Conservation (phyloP, 208 protist genomes). For the Trypanosoma caninum region DNA sequence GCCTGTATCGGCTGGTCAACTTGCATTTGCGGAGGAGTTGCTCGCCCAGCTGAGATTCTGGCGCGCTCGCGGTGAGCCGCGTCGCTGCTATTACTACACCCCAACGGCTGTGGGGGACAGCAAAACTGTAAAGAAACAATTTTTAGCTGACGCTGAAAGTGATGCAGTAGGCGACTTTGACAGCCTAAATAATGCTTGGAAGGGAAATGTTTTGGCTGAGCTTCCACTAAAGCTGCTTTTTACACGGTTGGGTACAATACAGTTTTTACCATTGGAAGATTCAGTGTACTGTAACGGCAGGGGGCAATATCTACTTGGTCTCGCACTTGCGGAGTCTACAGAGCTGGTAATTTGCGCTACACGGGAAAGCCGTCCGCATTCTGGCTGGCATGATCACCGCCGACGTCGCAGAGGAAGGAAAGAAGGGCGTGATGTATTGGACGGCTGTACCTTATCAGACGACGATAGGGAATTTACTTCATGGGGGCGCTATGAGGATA, state of each 20-base stretch:
- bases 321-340: conserved; percentile 42
- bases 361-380: conserved; percentile 57
- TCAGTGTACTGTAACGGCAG: conserved; percentile 2
- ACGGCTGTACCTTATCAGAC: conserved; percentile 20
- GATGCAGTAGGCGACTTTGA: neutral
- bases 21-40: conserved; percentile 62
- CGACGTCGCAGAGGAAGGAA: neutral
- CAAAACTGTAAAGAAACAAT: neutral
- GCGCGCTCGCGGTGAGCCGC: conserved; percentile 54
- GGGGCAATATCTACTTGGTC: conserved; percentile 42
- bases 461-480: conserved; percentile 19
- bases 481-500: conserved; percentile 42
- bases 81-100: conserved; percentile 28
- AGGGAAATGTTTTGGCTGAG: neutral
- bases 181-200: neutral
- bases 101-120: neutral
- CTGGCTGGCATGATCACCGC: conserved; percentile 39
- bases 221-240: conserved; percentile 27
- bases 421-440: neutral
- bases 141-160: neutral
- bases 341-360: conserved; percentile 58
- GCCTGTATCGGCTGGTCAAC: conserved; percentile 32
- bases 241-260: conserved; percentile 18
- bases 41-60: conserved; percentile 65
- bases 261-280: conserved; percentile 3